Evolutionary conservation across 1,284 basidiomycete genomes (phyloP).

Genomic region (Fomitiporia mediterranea): DNA sequence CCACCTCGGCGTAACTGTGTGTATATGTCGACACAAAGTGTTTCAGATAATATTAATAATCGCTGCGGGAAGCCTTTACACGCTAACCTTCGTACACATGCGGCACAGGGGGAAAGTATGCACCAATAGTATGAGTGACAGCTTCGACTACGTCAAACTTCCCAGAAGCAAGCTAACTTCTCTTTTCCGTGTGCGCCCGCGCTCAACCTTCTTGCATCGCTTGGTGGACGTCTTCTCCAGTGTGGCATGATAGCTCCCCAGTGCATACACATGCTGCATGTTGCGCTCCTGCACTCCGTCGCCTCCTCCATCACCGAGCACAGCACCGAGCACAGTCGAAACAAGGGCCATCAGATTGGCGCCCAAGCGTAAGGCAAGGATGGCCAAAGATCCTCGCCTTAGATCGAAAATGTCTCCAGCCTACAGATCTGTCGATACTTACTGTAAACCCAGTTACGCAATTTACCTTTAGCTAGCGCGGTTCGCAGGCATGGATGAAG

Average conservation of each 20-base stretch:
- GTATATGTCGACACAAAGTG: neutral
- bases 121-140: too few species aligned
- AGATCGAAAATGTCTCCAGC: neutral
- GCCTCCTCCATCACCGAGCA: slow-evolving; percentile 5
- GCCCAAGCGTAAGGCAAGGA: neutral
- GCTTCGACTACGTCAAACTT: neutral
- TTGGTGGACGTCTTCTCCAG: neutral
- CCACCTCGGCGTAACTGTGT: neutral
- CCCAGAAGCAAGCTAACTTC: neutral
- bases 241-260: neutral
- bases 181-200: neutral
- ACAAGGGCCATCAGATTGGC: slow-evolving; percentile 15
- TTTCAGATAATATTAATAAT: slow-evolving; percentile 7
- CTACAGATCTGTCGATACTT: neutral
- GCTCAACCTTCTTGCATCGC: slow-evolving; percentile 12
- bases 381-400: slow-evolving; percentile 3
- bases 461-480: neutral
- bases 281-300: neutral
- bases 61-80: neutral
- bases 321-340: slow-evolving; percentile 3
- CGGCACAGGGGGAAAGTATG: too few species aligned
- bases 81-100: neutral
- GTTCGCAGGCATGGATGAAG: neutral
- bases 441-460: slow-evolving; percentile 1
- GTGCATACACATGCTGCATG: neutral